Evolutionary conservation across 768 basidiomycete genomes (phyloP).

Genomic region (Phylloporus rhodoxanthus): DNA sequence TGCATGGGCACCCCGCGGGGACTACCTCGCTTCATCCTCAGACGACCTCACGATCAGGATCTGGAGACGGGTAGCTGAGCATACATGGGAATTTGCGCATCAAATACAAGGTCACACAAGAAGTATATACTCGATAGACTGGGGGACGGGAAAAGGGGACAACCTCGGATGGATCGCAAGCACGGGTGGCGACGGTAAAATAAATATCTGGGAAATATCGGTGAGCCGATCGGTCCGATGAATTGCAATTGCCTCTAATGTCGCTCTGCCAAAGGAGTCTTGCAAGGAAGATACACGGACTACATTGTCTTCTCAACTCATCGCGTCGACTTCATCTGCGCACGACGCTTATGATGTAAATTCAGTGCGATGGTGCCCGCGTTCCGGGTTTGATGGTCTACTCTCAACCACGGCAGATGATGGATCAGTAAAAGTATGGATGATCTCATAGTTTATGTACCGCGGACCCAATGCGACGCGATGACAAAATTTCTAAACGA

Average conservation of each 20-base stretch:
- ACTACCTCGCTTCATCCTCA: slow-evolving; percentile 80
- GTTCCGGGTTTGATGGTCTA: slow-evolving; percentile 55
- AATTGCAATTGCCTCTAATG: slow-evolving; percentile 1
- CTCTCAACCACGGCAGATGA: slow-evolving; percentile 87
- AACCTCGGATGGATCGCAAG: slow-evolving; percentile 79
- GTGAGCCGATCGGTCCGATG: slow-evolving; percentile 32
- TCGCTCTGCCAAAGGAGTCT: no score
- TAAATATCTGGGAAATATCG: slow-evolving; percentile 75
- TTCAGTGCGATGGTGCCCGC: no score
- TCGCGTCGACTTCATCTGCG: no score
- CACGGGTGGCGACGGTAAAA: slow-evolving; percentile 77
- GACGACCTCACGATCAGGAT: slow-evolving; percentile 81
- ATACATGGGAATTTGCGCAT: slow-evolving; percentile 58
- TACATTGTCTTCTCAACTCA: no score
- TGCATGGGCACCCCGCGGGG: slow-evolving; percentile 71
- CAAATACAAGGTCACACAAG: slow-evolving; percentile 63
- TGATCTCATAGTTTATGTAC: no score
- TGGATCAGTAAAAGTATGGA: slow-evolving; percentile 76
- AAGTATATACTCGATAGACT: slow-evolving; percentile 76
- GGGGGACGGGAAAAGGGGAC: slow-evolving; percentile 45
- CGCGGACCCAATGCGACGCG: no score
- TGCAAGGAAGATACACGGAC: no score
- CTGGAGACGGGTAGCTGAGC: slow-evolving; percentile 65
- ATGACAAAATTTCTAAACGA: no score
- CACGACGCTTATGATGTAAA: no score